These are phyloP conservation scores for Suillus ampliporus DNA, from an alignment of 768 basidiomycete genomes.

Conservation along the genomic window DNA sequence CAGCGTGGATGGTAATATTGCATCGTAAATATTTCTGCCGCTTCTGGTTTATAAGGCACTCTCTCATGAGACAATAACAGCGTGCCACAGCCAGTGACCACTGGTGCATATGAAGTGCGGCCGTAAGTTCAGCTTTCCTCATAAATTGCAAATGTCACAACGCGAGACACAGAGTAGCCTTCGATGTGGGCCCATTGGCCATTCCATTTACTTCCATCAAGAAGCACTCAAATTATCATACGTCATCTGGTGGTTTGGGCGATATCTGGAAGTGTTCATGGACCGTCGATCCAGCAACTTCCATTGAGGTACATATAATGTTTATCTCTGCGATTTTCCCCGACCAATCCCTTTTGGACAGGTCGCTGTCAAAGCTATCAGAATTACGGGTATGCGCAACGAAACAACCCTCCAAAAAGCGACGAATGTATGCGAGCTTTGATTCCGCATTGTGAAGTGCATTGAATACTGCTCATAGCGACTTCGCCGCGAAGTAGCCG, in stretches of 20 bases:
- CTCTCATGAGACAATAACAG: not conserved
- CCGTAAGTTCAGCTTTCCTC: not conserved
- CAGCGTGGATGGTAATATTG: not conserved
- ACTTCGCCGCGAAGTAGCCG: slow-evolving; percentile 2
- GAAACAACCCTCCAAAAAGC: not conserved
- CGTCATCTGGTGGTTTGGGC: not conserved
- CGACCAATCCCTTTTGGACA: not conserved
- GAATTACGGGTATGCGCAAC: not conserved
- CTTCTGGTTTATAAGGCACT: not conserved
- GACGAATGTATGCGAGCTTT: not conserved
- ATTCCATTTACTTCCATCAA: not conserved
- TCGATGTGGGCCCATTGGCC: not conserved
- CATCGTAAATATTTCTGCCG: not conserved
- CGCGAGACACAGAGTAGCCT: not conserved
- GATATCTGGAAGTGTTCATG: not conserved
- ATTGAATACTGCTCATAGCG: not conserved
- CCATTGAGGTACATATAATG: not conserved
- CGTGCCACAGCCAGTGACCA: not conserved
- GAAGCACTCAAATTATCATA: not conserved
- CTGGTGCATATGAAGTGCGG: not conserved
- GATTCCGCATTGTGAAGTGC: not conserved
- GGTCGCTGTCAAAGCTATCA: slow-evolving; percentile 4
- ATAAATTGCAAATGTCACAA: not conserved
- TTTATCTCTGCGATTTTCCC: not conserved
- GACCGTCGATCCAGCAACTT: not conserved